Conservation (phyloP, 805 yeast genomes). For the Wickerhamiella alocasiicola region DNA sequence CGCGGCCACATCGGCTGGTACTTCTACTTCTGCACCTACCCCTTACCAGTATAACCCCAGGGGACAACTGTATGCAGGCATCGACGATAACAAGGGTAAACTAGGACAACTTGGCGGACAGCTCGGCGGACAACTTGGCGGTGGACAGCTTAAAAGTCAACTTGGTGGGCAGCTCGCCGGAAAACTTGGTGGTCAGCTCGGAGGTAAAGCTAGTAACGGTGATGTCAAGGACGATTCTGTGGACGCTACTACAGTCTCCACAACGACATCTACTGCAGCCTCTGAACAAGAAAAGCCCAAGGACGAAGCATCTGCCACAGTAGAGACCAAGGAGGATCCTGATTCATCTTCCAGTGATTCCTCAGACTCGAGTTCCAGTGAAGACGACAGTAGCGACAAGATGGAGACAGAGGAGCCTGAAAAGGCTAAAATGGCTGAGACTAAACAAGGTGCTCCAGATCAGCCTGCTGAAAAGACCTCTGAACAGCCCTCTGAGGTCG, state of each 20-base stretch:
- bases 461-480: too few relatives aligned
- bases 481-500: too few relatives aligned
- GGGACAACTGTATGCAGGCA: constrained; percentile 13
- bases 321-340: not conserved
- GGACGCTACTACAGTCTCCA: not conserved
- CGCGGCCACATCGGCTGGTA: not conserved
- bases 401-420: constrained; percentile 3
- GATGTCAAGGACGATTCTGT: not conserved
- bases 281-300: not conserved
- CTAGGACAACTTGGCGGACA: not conserved
- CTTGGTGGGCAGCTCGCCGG: constrained; percentile 6
- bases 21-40: not conserved
- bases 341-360: not conserved
- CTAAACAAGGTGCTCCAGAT: too few relatives aligned
- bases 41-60: constrained; percentile 7
- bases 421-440: too few relatives aligned
- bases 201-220: not conserved
- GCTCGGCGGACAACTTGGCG: constrained; percentile 9
- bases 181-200: constrained; percentile 23
- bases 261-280: not conserved
- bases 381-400: too few relatives aligned
- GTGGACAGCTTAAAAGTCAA: constrained; percentile 5
- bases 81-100: constrained; percentile 11
- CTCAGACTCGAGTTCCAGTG: too few relatives aligned
- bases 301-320: not conserved